Evolutionary conservation across 2,329 filamentous ascomycete species (phyloP), one percentile per base, ranked within the genome.

Genomic region (Hymenoscyphus linearis): DNA sequence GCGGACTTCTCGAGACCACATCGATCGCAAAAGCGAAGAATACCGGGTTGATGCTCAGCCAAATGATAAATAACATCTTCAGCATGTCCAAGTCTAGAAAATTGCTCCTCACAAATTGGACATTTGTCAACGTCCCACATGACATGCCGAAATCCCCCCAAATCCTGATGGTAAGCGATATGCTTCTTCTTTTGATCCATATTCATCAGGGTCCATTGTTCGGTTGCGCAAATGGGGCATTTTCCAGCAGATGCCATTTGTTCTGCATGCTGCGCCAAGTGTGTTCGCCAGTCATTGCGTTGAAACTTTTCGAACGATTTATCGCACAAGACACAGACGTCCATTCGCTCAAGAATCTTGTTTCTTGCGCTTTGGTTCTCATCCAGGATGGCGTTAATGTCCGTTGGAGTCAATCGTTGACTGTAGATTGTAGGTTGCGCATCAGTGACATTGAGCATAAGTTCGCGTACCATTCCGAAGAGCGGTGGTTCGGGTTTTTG

Each of bases 191-290:
- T 67, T 40, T 69, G 63, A 3, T 64, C 58, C n/a, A 52, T 58
- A 18, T 58, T 61, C 65, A 67, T 66, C 26, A 67, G 63, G 0
- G 55, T 56, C 66, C 67, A 71, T 4, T 63, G 56, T 9, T 65
- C 55, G 14, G 47, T 61, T n/a, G 60, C 66, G 56, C 70, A 72
- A 3, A 68, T 59, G 16, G 68, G 67, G 54, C 70, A 72, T 52
- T 60, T 58, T 0, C 66, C 66, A 31, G 53, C 65, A 13, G 57
- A 60, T 12, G 63, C 58, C 6, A 70, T 47, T n/a, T 64, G 63
- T 6, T 68, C 37, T 9, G 47, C 35, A 58, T 70, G 69, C 26
- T 60, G 25, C 37, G 59, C 50, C 34, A 58, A 66, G 58, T 71
- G 69, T 1, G 47, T 55, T 31, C 26, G 36, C 10, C 63, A 67